These are phyloP conservation scores for Pestalotiopsis sp. DNA, from an alignment of 2,329 filamentous ascomycete species.

Conservation along the genomic window DNA sequence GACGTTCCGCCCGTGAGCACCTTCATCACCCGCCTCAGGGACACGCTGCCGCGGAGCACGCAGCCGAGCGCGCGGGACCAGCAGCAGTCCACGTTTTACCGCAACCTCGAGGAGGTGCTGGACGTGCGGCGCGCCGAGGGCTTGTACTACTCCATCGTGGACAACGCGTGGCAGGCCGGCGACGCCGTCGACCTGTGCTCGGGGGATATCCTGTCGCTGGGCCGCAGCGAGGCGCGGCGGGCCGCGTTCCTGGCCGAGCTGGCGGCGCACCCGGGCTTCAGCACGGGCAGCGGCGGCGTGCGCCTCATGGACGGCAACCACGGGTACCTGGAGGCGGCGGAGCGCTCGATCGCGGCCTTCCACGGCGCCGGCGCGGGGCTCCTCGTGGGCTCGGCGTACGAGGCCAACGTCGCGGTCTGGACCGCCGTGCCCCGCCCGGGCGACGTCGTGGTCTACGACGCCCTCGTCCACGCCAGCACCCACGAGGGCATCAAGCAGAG, in stretches of 20 bases:
- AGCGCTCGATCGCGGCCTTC: conserved; percentile 39
- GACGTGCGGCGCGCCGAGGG: background rate
- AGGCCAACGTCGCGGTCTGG: conserved; percentile 55
- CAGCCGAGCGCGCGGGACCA: background rate
- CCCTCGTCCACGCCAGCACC: conserved; percentile 67
- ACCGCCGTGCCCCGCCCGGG: conserved; percentile 52
- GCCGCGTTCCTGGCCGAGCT: conserved; percentile 51
- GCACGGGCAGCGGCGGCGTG: background rate
- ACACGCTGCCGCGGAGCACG: background rate
- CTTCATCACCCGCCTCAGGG: background rate
- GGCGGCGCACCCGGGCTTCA: background rate
- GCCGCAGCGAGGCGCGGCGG: conserved; percentile 47
- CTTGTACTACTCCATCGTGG: background rate
- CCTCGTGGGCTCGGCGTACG: conserved; percentile 62
- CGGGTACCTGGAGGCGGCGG: conserved; percentile 15
- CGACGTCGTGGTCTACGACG: conserved; percentile 65
- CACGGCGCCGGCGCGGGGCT: conserved; percentile 60
- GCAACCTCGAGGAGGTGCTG: background rate
- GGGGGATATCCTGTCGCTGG: conserved; percentile 67
- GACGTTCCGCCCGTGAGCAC: background rate
- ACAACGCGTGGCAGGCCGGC: background rate
- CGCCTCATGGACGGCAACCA: conserved; percentile 7
- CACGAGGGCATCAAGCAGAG: conserved; percentile 66
- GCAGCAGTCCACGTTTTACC: background rate
- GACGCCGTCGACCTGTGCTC: conserved; percentile 57